phyloP scores from a whole-genome alignment of 257 asterid species.

The Solanum pennellii region DNA sequence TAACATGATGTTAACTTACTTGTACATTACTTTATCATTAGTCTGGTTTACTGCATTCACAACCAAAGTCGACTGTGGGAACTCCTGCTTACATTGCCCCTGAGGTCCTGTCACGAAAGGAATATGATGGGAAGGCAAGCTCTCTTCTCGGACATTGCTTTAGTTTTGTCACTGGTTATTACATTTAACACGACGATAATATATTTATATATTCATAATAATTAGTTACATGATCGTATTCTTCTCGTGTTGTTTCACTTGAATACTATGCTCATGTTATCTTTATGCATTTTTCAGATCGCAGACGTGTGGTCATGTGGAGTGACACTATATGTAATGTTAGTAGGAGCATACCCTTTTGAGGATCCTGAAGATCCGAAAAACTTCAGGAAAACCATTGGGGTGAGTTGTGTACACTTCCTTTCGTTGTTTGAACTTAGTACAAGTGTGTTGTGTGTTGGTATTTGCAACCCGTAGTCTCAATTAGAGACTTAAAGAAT shows the following conservation, averaged over 20 bases:
- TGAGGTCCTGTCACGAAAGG: conserved; percentile 84
- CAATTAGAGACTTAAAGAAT: not conserved
- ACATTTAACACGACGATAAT: not conserved
- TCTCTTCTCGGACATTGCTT: not conserved
- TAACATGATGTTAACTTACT: not conserved
- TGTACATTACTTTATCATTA: conserved; percentile 9
- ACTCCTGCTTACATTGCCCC: conserved; percentile 98
- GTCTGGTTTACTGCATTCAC: conserved; percentile 92
- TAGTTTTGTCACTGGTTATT: not conserved
- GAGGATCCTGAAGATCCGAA: conserved; percentile 93
- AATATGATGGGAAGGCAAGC: conserved; percentile 90
- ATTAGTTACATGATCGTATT: not conserved
- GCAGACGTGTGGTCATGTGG: conserved; percentile 99
- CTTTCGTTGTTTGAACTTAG: not conserved
- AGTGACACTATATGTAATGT: conserved; percentile 88
- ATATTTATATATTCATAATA: not conserved
- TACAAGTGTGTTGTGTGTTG: not conserved
- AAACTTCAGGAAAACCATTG: conserved; percentile 85
- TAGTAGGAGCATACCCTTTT: conserved; percentile 94
- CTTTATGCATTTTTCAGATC: conserved; percentile 27
- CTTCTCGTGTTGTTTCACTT: not conserved
- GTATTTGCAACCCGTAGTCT: too few species aligned
- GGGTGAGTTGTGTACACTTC: conserved; percentile 21
- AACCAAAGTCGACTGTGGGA: conserved; percentile 95
- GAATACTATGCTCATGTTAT: not conserved